Conservation (phyloP, 371 early-diverging fungal species). For the Mucor saturninus region DNA sequence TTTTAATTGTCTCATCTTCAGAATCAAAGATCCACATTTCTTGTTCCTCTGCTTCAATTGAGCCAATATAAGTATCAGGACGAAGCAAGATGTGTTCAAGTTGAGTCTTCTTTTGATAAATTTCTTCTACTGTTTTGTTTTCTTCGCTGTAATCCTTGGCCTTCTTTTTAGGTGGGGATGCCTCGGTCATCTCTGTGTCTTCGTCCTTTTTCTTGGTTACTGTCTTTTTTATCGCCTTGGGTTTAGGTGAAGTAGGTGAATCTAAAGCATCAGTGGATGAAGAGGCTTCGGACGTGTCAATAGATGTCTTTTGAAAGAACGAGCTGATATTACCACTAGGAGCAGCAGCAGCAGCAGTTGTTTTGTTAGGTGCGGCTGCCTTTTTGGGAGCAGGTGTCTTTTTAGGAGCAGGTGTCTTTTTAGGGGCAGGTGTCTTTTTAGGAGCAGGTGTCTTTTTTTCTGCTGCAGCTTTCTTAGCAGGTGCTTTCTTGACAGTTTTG, state of each 20-base stretch:
- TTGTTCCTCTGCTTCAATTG: constrained; percentile 86
- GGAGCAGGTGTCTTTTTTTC: constrained; percentile 11
- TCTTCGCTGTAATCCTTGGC: constrained; percentile 9
- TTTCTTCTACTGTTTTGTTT: constrained; percentile 84
- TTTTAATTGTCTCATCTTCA: constrained; percentile 67
- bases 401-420: constrained; percentile 13
- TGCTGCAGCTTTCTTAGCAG: not conserved
- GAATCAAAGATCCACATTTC: constrained; percentile 90
- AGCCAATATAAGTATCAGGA: constrained; percentile 99
- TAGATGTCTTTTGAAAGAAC: not conserved
- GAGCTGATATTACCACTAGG: not conserved
- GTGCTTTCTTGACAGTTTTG: too few species aligned
- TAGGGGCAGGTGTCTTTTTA: constrained; percentile 4
- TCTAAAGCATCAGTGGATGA: not conserved
- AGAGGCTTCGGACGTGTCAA: not conserved
- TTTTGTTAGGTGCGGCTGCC: constrained; percentile 9
- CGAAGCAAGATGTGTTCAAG: constrained; percentile 98
- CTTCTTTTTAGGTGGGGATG: not conserved
- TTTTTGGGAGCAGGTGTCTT: constrained; percentile 7
- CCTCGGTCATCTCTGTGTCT: not conserved
- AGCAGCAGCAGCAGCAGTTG: not conserved
- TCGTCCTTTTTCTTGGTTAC: too few species aligned
- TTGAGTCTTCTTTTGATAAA: constrained; percentile 98
- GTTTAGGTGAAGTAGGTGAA: constrained; percentile 16
- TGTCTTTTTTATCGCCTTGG: constrained; percentile 19